These are phyloP conservation scores for Aspergillus udagawae DNA, from an alignment of 2,329 filamentous ascomycete species.

Conservation along the genomic window DNA sequence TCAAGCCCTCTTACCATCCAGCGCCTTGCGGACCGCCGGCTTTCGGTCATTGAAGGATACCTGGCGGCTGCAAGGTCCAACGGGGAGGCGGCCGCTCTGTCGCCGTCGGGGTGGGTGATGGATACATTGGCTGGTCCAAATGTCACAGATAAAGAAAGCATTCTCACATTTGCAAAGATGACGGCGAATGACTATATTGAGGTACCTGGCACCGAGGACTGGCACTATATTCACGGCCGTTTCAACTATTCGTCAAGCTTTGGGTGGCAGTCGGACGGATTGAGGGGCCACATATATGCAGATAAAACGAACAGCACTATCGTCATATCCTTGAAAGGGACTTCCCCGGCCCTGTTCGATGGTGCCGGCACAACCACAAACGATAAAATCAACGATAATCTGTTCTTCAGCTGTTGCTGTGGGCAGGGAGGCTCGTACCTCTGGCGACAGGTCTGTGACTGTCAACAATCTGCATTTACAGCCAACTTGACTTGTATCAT, in stretches of 20 bases:
- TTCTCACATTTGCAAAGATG: constrained; percentile 82
- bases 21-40: constrained; percentile 72
- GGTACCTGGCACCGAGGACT: constrained; percentile 67
- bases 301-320: constrained; percentile 82
- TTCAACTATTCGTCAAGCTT: constrained; percentile 89
- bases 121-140: constrained; percentile 78
- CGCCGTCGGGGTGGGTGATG: constrained; percentile 73
- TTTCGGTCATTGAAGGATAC: constrained; percentile 72
- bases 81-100: constrained; percentile 64
- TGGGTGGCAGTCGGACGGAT: constrained; percentile 84
- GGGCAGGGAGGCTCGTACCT: constrained; percentile 86
- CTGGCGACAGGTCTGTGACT: constrained; percentile 91
- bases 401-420: constrained; percentile 98
- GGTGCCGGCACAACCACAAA: constrained; percentile 96
- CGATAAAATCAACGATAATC: constrained; percentile 95
- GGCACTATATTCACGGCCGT: constrained; percentile 72
- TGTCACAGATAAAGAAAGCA: constrained; percentile 76
- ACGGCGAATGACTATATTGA: constrained; percentile 84
- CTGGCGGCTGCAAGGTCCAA: constrained; percentile 67
- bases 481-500: constrained; percentile 91
- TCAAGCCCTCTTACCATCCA: constrained; percentile 69
- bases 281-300: constrained; percentile 88
- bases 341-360: constrained; percentile 84
- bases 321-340: constrained; percentile 90
- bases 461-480: constrained; percentile 77